Evolutionary conservation across 345 rosid genomes (phyloP).

Genomic region (Isatis tinctoria): DNA sequence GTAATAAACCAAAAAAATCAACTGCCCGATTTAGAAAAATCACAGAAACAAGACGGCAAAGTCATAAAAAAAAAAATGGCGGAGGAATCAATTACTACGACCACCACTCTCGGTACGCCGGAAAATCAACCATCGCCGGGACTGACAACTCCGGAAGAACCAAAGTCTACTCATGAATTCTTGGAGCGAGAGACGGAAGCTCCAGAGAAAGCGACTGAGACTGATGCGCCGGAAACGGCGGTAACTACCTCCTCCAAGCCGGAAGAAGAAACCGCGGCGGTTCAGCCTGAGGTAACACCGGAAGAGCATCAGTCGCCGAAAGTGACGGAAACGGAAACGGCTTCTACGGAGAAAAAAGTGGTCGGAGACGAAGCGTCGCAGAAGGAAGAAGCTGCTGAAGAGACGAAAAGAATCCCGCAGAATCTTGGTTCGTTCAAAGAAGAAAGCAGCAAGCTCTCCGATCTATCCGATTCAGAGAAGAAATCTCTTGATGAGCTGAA

Average conservation of each 20-base stretch:
- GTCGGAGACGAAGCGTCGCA: neutral
- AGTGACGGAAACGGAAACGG: conserved; percentile 27
- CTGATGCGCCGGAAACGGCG: neutral
- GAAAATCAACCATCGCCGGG: neutral
- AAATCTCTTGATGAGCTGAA: conserved; percentile 50
- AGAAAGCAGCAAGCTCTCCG: conserved; percentile 60
- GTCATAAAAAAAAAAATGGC: conserved; percentile 29
- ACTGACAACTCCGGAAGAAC: neutral
- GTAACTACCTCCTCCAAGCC: neutral
- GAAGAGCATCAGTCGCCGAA: conserved; percentile 25
- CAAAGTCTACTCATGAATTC: conserved; percentile 22
- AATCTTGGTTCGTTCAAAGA: conserved; percentile 59
- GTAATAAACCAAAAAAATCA: neutral
- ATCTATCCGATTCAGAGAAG: conserved; percentile 53
- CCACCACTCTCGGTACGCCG: conserved; percentile 26
- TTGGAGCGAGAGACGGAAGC: conserved; percentile 5
- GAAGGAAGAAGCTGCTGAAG: conserved; percentile 20
- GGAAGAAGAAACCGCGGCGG: conserved; percentile 24
- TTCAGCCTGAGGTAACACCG: neutral
- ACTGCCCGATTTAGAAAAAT: neutral
- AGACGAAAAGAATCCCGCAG: conserved; percentile 31
- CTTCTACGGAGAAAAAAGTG: conserved; percentile 40
- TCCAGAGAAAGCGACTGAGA: conserved; percentile 12
- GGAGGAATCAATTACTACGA: conserved; percentile 20
- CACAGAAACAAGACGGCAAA: neutral